phyloP scores from a whole-genome alignment of 1,284 basidiomycete genomes.

The Mycena sp. region DNA sequence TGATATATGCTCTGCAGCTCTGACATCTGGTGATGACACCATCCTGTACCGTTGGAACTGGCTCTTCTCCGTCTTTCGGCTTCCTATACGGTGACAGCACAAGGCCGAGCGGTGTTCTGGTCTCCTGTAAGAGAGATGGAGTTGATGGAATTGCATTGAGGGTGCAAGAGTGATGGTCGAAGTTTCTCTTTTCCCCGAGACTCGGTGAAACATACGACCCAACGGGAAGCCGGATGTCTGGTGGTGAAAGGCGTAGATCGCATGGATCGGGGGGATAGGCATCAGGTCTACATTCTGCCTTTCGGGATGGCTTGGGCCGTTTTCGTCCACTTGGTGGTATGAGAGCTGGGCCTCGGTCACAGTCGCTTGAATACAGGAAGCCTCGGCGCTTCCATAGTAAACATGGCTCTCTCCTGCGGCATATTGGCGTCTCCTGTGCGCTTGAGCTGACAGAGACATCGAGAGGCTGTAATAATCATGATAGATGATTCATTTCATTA shows the following conservation, averaged over 20 bases:
- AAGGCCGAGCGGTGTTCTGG: conserved; percentile 92
- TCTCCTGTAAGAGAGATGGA: conserved; percentile 87
- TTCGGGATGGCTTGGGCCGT: conserved; percentile 20
- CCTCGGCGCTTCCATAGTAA: conserved; percentile 70
- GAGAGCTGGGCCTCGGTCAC: conserved; percentile 55
- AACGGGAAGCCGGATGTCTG: conserved; percentile 88
- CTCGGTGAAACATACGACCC: conserved; percentile 80
- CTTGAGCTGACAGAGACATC: conserved; percentile 7
- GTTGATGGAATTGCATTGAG: conserved; percentile 93
- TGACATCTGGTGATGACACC: conserved; percentile 97
- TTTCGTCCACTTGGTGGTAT: conserved; percentile 44
- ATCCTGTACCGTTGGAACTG: conserved; percentile 90
- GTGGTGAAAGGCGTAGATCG: conserved; percentile 83
- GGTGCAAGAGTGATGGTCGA: conserved; percentile 90
- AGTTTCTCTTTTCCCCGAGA: conserved; percentile 69
- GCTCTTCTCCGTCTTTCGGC: conserved; percentile 75
- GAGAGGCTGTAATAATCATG: not conserved
- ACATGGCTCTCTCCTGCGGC: conserved; percentile 88
- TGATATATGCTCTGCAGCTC: conserved; percentile 97
- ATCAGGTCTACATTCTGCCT: conserved; percentile 72
- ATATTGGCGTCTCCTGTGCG: conserved; percentile 84
- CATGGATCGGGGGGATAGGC: conserved; percentile 90
- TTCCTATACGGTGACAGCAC: conserved; percentile 93
- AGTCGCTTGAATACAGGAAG: conserved; percentile 26
- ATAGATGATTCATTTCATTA: not conserved